Evolutionary conservation across 306 rosid genomes (phyloP).

Genomic region (Cucumis cinereus): DNA sequence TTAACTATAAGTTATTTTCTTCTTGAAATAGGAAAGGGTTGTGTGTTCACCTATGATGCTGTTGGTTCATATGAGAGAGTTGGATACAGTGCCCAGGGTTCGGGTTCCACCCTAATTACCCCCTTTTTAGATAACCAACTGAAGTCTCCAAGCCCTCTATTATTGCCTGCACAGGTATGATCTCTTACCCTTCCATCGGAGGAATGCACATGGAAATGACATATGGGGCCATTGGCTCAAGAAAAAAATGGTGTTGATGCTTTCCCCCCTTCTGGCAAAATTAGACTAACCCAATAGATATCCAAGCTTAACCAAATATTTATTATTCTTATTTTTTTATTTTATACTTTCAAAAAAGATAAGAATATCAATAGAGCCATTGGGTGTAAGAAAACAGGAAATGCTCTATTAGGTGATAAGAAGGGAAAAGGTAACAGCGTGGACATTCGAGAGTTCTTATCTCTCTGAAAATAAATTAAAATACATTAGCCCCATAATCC

Average conservation of each 20-base stretch:
- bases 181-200: not conserved
- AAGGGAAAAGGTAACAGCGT: not conserved
- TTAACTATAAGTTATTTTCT: not conserved
- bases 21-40: slow-evolving; percentile 69
- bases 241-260: not conserved
- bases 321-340: not conserved
- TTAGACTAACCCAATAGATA: not conserved
- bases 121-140: slow-evolving; percentile 85
- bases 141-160: slow-evolving; percentile 88
- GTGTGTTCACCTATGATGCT: slow-evolving; percentile 97
- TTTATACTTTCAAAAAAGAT: not conserved
- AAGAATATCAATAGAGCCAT: not conserved
- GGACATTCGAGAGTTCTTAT: not conserved
- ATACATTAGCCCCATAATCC: not conserved
- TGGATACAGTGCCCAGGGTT: slow-evolving; percentile 93
- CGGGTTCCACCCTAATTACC: slow-evolving; percentile 88
- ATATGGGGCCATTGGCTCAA: not conserved
- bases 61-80: slow-evolving; percentile 99
- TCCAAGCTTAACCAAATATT: not conserved
- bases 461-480: not conserved
- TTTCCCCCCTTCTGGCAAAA: not conserved
- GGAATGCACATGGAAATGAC: not conserved
- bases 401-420: not conserved
- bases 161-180: slow-evolving; percentile 65
- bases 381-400: not conserved